Percentiles rank a stretch among this genome's conserved stretches.
Conservation (phyloP, 2,329 filamentous ascomycete species). For the Lachnellula hyalina region DNA sequence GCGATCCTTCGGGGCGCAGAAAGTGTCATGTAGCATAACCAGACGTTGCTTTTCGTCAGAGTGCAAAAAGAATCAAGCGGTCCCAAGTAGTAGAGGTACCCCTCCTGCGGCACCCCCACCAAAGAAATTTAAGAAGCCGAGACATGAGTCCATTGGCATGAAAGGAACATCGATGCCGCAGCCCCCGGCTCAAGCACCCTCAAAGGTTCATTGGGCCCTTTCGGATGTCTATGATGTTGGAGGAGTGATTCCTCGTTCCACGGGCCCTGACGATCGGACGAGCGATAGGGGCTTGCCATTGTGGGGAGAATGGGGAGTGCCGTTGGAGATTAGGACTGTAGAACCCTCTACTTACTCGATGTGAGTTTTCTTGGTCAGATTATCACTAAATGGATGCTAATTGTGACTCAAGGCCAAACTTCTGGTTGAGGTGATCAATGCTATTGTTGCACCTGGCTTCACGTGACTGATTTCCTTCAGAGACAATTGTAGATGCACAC, state of each 20-base stretch:
- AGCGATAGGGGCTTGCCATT: constrained; percentile 7
- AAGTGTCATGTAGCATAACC: not conserved
- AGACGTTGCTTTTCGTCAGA: not conserved
- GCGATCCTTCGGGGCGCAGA: not conserved
- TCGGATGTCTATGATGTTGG: constrained; percentile 2
- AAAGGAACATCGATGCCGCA: not conserved
- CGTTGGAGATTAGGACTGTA: constrained; percentile 6
- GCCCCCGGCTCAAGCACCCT: not conserved
- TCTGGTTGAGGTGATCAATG: constrained; percentile 35
- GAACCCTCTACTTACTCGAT: not conserved
- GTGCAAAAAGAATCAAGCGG: not conserved
- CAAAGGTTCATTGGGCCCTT: not conserved
- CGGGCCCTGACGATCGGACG: too few relatives aligned
- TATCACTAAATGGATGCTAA: not conserved
- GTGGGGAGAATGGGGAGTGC: constrained; percentile 15
- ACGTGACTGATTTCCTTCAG: constrained; percentile 30
- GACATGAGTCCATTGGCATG: not conserved
- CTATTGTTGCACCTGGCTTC: not conserved
- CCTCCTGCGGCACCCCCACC: not conserved
- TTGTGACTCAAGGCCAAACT: constrained; percentile 32
- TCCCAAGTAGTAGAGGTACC: not conserved
- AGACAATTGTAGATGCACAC: constrained; percentile 66
- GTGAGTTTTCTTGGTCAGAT: not conserved
- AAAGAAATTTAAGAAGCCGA: not conserved
- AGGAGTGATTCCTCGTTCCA: not conserved